Evolutionary conservation across 2,329 filamentous ascomycete genomes (phyloP).

Genomic region (Macrophomina phaseolina): DNA sequence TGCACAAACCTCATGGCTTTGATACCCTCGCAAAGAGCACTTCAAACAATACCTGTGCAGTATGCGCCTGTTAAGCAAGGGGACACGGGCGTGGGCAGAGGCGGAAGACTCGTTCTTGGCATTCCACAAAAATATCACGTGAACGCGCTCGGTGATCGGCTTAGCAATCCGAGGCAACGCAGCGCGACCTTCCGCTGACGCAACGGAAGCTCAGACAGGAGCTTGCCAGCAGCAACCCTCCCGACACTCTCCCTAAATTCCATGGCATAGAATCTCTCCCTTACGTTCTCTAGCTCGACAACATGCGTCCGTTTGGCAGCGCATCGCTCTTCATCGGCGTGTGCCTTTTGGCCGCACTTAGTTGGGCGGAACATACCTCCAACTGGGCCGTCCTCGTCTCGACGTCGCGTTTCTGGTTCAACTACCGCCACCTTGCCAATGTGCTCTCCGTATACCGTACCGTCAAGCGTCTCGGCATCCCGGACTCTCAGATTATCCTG

Average conservation of each 20-base stretch:
- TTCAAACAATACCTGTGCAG: not conserved
- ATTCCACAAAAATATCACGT: not conserved
- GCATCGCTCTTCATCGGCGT: not conserved
- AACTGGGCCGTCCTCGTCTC: constrained; percentile 99
- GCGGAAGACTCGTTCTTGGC: not conserved
- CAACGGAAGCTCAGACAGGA: constrained; percentile 11
- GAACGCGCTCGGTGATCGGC: not conserved
- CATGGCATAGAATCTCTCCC: constrained; percentile 3
- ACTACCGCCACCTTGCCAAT: constrained; percentile 97
- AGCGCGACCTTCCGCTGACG: not conserved
- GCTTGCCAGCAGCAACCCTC: not conserved
- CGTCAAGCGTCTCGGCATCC: constrained; percentile 95
- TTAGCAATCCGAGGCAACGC: not conserved
- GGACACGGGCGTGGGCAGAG: not conserved
- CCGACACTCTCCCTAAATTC: not conserved
- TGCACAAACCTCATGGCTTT: constrained; percentile 9
- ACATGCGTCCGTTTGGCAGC: not conserved
- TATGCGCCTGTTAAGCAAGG: not conserved
- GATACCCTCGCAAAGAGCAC: not conserved
- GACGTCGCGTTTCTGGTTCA: constrained; percentile 99
- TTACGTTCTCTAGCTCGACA: not conserved
- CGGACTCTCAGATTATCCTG: constrained; percentile 97
- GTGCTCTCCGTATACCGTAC: constrained; percentile 97
- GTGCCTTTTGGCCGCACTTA: constrained; percentile 15
- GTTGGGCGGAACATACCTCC: constrained; percentile 81